phyloP scores from a whole-genome alignment of 2,329 filamentous ascomycete species.

The Ploettnerulaceae sp. region DNA sequence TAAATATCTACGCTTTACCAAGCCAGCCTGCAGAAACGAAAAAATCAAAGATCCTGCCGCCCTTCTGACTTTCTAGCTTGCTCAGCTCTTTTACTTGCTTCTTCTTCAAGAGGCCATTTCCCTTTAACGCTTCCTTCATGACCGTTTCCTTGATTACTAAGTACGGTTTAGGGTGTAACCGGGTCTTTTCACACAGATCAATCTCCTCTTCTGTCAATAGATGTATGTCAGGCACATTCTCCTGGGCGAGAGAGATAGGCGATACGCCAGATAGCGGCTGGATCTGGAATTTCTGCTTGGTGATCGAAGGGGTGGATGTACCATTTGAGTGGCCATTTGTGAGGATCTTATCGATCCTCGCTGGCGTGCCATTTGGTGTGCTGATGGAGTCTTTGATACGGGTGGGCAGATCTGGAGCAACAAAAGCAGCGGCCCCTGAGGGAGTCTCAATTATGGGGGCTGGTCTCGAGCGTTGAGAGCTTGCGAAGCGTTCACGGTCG shows the following conservation, averaged over 20 bases:
- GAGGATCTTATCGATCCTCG: constrained; percentile 45
- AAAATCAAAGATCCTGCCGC: constrained; percentile 85
- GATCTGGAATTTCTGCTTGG: constrained; percentile 48
- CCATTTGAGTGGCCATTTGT: constrained; percentile 47
- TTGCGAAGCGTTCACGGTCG: constrained; percentile 73
- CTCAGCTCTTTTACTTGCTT: constrained; percentile 88
- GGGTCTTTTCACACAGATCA: constrained; percentile 78
- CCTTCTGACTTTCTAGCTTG: constrained; percentile 77
- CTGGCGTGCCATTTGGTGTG: constrained; percentile 14
- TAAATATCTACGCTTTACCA: constrained; percentile 59
- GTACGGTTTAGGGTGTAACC: constrained; percentile 91
- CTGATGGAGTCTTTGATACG: constrained; percentile 37
- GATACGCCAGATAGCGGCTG: constrained; percentile 42
- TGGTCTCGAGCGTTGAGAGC: constrained; percentile 61
- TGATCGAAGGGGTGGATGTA: constrained; percentile 29
- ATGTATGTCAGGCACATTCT: constrained; percentile 71
- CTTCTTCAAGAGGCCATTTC: constrained; percentile 84
- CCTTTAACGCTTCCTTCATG: constrained; percentile 85
- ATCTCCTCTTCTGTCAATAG: constrained; percentile 79
- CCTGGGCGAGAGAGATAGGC: constrained; percentile 43
- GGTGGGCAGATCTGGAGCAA: constrained; percentile 72
- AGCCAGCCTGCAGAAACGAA: constrained; percentile 93
- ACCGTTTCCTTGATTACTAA: constrained; percentile 89
- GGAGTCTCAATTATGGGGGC: constrained; percentile 61
- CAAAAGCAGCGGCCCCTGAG: constrained; percentile 68